Evolutionary conservation across 306 rosid genomes (phyloP).

Genomic region (Cicer chorassanicum): DNA sequence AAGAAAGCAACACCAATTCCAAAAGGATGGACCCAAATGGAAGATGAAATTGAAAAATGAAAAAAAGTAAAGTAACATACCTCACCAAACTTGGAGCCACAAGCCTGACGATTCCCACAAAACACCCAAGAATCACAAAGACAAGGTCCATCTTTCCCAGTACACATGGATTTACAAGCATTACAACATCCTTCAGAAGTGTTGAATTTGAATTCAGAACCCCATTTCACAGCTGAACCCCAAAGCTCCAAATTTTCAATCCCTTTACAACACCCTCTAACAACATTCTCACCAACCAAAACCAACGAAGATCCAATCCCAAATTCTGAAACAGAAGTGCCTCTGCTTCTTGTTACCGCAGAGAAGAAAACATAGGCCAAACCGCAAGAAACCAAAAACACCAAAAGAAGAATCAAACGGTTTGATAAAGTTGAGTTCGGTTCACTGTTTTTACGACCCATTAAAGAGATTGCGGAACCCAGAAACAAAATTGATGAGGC

Average conservation of each 20-base stretch:
- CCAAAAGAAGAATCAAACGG: slow-evolving; percentile 52
- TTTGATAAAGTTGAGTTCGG: slow-evolving; percentile 47
- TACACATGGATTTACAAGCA: slow-evolving; percentile 90
- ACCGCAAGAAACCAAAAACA: slow-evolving; percentile 62
- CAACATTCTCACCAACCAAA: slow-evolving; percentile 41
- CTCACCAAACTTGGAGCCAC: slow-evolving; percentile 89
- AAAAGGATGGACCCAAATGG: neutral
- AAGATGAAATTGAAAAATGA: neutral
- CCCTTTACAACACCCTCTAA: slow-evolving; percentile 71
- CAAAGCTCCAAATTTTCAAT: slow-evolving; percentile 80
- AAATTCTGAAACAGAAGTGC: slow-evolving; percentile 36
- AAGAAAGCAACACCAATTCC: neutral
- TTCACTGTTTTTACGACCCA: slow-evolving; percentile 77
- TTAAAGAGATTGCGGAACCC: slow-evolving; percentile 48
- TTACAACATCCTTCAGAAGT: slow-evolving; percentile 72
- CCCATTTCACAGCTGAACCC: slow-evolving; percentile 97
- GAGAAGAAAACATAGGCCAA: slow-evolving; percentile 67
- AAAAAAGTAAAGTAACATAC: slow-evolving; percentile 49
- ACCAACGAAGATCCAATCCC: slow-evolving; percentile 38
- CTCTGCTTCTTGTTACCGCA: slow-evolving; percentile 29
- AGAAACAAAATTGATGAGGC: slow-evolving; percentile 44
- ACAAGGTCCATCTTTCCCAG: slow-evolving; percentile 87
- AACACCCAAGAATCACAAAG: slow-evolving; percentile 89
- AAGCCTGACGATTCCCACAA: slow-evolving; percentile 74
- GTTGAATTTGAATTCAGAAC: slow-evolving; percentile 81